A percentile compares a stretch with the other conserved stretches of the same genome.
Conservation (phyloP, 306 rosid species). For the Vicia faba region DNA sequence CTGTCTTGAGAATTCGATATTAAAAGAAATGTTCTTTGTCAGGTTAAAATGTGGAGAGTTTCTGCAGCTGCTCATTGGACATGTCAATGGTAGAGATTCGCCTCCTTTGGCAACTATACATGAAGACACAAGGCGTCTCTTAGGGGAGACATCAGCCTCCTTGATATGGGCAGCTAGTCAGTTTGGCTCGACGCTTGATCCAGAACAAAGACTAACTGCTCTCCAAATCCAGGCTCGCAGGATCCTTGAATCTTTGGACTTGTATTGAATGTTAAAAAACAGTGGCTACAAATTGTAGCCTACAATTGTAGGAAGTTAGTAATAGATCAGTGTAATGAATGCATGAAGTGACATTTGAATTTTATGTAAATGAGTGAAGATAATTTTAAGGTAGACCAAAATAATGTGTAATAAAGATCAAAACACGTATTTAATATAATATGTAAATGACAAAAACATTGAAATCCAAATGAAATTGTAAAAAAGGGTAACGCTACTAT, state of each 20-base stretch:
- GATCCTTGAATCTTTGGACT: slow-evolving; percentile 84
- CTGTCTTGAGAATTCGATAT: slow-evolving; percentile 15
- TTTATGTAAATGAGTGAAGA: background rate
- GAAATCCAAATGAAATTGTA: too few species aligned
- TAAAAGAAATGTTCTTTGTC: slow-evolving; percentile 20
- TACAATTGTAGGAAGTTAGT: slow-evolving; percentile 1
- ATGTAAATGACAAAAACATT: too few species aligned
- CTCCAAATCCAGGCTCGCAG: slow-evolving; percentile 91
- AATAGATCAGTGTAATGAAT: background rate
- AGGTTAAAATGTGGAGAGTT: slow-evolving; percentile 98
- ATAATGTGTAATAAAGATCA: too few species aligned
- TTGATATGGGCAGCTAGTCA: slow-evolving; percentile 99
- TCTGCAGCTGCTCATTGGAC: slow-evolving; percentile 81
- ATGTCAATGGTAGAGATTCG: slow-evolving; percentile 74
- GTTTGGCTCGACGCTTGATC: slow-evolving; percentile 85
- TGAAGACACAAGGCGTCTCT: slow-evolving; percentile 77
- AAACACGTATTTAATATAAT: too few species aligned
- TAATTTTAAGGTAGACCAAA: background rate
- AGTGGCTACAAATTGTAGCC: slow-evolving; percentile 10
- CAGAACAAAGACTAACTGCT: slow-evolving; percentile 81
- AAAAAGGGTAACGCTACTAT: too few species aligned
- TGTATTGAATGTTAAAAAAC: slow-evolving; percentile 48
- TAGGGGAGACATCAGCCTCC: slow-evolving; percentile 93
- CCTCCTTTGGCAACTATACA: slow-evolving; percentile 83
- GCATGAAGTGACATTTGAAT: background rate